Evolutionary conservation across 2,329 filamentous ascomycete species (phyloP).

Genomic region (Colletotrichum gigasporum): DNA sequence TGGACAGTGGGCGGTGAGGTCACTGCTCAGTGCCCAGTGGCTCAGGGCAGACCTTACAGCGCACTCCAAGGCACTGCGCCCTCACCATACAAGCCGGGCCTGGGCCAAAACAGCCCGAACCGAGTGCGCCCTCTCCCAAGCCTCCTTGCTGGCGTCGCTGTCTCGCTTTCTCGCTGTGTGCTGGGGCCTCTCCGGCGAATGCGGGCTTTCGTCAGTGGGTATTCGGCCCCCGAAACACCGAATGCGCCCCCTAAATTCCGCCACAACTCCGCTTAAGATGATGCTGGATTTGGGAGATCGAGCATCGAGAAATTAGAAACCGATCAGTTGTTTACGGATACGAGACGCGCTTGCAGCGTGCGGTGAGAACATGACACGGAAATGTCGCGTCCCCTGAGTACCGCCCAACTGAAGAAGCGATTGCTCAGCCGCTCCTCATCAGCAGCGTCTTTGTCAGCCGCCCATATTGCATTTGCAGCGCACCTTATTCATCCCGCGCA

Average conservation of each 20-base stretch:
- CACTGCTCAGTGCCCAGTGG: conserved; percentile 6
- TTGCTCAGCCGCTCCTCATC: not conserved
- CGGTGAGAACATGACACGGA: too few relatives aligned
- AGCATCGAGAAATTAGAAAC: conserved; percentile 1
- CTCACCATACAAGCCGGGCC: not conserved
- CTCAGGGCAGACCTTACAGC: not conserved
- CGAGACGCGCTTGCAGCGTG: conserved; percentile 1
- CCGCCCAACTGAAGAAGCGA: not conserved
- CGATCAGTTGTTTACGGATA: not conserved
- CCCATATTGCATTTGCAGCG: not conserved
- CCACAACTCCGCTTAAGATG: conserved; percentile 7
- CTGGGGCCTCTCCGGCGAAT: conserved; percentile 12
- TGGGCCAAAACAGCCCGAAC: too few relatives aligned
- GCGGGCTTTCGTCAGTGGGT: conserved; percentile 18
- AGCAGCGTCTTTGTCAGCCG: conserved; percentile 18
- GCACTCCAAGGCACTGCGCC: not conserved
- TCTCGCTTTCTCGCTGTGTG: not conserved
- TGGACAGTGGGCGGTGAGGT: not conserved
- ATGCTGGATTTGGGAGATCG: conserved; percentile 6
- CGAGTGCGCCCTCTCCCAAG: too few relatives aligned
- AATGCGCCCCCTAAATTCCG: conserved; percentile 9
- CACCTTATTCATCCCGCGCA: not conserved
- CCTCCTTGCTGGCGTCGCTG: not conserved
- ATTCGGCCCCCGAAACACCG: conserved; percentile 7
- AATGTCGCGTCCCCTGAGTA: not conserved